Evolutionary conservation across 176 grass and related monocot species (phyloP).

Genomic region (Ampelocalamus luodianensis): DNA sequence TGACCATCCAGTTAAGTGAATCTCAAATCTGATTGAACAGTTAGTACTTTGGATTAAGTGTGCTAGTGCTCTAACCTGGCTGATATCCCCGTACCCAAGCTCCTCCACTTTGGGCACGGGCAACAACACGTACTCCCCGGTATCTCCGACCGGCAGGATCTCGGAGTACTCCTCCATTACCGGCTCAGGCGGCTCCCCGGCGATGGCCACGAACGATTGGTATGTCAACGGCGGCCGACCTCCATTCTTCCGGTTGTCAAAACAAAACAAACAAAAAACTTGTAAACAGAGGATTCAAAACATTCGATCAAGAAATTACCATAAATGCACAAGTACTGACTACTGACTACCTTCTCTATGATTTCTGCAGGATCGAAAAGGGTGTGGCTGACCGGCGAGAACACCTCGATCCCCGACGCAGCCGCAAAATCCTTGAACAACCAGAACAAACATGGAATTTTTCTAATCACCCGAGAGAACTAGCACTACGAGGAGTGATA

Average conservation of each 20-base stretch:
- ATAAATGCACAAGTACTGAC: not conserved
- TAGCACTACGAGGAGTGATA: not conserved
- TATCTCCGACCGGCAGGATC: constrained; percentile 71
- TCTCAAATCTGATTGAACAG: not conserved
- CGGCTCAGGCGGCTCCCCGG: constrained; percentile 56
- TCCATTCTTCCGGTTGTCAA: constrained; percentile 57
- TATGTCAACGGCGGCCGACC: constrained; percentile 73
- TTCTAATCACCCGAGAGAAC: not conserved
- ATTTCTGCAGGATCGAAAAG: constrained; percentile 74
- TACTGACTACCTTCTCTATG: constrained; percentile 64
- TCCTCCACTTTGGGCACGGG: constrained; percentile 68
- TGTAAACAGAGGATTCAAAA: not conserved
- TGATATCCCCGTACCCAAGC: constrained; percentile 82
- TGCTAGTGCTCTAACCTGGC: constrained; percentile 46
- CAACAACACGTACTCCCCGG: constrained; percentile 60
- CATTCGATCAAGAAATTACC: constrained; percentile 13
- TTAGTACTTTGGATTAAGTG: not conserved
- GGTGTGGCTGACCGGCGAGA: constrained; percentile 76
- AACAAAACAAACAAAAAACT: not conserved
- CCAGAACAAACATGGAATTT: not conserved
- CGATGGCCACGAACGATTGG: constrained; percentile 69
- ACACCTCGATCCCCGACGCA: constrained; percentile 65
- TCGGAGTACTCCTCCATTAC: constrained; percentile 58
- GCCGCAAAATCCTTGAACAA: constrained; percentile 70
- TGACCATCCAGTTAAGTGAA: not conserved